Base-by-base conservation (phyloP, 805 yeast species). In the Kodamaea laetipori region DNA sequence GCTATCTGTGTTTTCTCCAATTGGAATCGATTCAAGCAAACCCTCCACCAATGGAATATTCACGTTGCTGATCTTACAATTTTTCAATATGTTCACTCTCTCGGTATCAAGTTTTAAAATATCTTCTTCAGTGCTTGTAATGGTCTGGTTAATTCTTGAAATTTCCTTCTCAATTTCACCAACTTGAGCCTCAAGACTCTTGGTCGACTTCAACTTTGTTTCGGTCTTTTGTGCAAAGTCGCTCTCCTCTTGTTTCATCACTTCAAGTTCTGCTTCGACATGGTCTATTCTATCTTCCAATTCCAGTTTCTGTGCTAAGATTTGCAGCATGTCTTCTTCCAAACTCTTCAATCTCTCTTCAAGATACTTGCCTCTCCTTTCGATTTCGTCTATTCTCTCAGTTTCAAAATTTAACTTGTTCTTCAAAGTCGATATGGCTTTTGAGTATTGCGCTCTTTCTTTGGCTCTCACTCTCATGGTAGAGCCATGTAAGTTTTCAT, bases 11-110 rank as follows among this genome's bases (percentile, higher is more conserved):
- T 71, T 71, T 12, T 74, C 80, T 18, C 78, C 86, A 31, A 86
- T 67, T 0, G 89, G 83, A 17, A 88, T 66, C 18, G 68, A 73
- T 13, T 79, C 84, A 25, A 86, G 63, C 9, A 80, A 71, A 0
- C 90, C 90, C 18, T 76, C 77, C 4, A 59, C 52, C 23, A 87
- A 60, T 1, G 96, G 95, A 11, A 89, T 55, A 10, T 71, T 67
- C 16, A 85, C 71, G 44, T 78, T 83, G 42, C 86, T 86, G 46
- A 90, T 74, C 54, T 86, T 87, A 63, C 96, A 86, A 49, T 78
- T 80, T 49, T 82, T 81, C 47, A 90, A 69, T 13, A 79, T 67
- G 49, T 78, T 76, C 6, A 79, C 65, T 54, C 83, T 76, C 39
- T 81, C 86, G 24, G 78, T 57, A 46, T 76, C 79, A 4, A 71